Percentiles rank a stretch among this genome's conserved stretches.
Conservation (phyloP, 352 stramenopile species). For the Globisporangium nagaii region DNA sequence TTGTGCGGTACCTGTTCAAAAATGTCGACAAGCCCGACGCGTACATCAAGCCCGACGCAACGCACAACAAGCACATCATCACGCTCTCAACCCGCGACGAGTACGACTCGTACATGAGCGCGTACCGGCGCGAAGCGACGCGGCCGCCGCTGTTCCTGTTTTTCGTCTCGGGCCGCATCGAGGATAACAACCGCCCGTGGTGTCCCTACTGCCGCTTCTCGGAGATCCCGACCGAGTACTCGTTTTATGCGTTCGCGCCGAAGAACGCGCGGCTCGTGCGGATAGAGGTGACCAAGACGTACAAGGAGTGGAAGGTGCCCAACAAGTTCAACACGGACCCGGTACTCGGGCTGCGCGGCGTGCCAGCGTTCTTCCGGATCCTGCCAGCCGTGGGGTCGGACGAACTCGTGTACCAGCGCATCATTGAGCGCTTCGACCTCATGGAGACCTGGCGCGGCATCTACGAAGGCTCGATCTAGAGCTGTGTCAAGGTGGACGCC, state of each 20-base stretch:
- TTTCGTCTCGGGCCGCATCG: constrained; percentile 64
- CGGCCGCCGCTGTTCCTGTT: constrained; percentile 47
- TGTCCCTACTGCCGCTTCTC: constrained; percentile 80
- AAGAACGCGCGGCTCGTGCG: constrained; percentile 47
- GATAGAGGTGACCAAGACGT: constrained; percentile 57
- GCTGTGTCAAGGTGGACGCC: no score
- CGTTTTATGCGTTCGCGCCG: constrained; percentile 65
- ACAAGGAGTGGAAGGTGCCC: constrained; percentile 54
- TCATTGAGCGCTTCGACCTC: constrained; percentile 49
- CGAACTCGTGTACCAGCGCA: constrained; percentile 29
- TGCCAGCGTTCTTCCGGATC: constrained; percentile 50
- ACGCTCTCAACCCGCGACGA: constrained; percentile 37
- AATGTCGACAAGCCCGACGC: constrained; percentile 42
- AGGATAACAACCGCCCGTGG: constrained; percentile 68
- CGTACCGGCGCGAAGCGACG: constrained; percentile 28
- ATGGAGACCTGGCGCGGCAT: constrained; percentile 33
- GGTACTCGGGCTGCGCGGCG: constrained; percentile 40
- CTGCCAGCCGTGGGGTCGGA: constrained; percentile 5
- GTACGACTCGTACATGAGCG: constrained; percentile 30
- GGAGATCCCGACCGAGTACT: constrained; percentile 65
- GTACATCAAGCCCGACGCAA: constrained; percentile 28
- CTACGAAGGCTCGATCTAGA: constrained; percentile 19
- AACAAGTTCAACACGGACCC: constrained; percentile 55
- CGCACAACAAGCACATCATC: constrained; percentile 48
- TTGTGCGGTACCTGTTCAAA: constrained; percentile 64